Conservation (phyloP, 2,329 filamentous ascomycete genomes). For the Microdochium paspali region DNA sequence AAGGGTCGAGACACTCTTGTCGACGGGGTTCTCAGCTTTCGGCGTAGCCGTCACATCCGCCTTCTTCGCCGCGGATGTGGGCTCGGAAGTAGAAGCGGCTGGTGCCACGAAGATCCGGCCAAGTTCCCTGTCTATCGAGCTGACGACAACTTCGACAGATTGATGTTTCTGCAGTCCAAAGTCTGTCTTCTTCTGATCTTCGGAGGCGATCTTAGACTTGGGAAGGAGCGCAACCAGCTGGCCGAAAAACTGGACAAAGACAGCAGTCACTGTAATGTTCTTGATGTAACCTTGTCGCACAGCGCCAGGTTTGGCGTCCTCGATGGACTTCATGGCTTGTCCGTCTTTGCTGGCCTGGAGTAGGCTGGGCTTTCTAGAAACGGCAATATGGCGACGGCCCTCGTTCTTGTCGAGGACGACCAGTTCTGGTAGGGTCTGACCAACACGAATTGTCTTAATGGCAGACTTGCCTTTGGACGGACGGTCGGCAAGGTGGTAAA, state of each 20-base stretch:
- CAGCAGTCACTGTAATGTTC: conserved; percentile 70
- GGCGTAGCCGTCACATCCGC: conserved; percentile 19
- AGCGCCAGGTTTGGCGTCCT: conserved; percentile 60
- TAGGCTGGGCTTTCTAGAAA: conserved; percentile 78
- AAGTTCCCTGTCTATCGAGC: conserved; percentile 61
- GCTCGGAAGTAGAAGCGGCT: conserved; percentile 26
- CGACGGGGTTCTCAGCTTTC: conserved; percentile 42
- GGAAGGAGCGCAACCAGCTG: conserved; percentile 70
- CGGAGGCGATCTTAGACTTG: conserved; percentile 66
- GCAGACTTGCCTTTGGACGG: conserved; percentile 63
- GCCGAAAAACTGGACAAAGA: conserved; percentile 83
- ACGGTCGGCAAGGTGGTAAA: conserved; percentile 78
- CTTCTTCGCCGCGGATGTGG: conserved; percentile 29
- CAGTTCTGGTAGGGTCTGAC: conserved; percentile 74
- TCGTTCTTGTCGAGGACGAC: conserved; percentile 80
- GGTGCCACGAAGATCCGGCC: conserved; percentile 52
- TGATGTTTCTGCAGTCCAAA: conserved; percentile 76
- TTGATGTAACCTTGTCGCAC: conserved; percentile 71
- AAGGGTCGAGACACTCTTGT: conserved; percentile 52
- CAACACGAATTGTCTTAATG: conserved; percentile 73
- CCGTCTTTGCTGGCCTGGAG: conserved; percentile 64
- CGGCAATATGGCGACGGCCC: conserved; percentile 61
- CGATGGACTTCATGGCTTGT: conserved; percentile 62
- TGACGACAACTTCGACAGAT: conserved; percentile 62
- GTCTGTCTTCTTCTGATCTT: conserved; percentile 55